Evolutionary conservation across 2,329 filamentous ascomycete genomes (phyloP).

Genomic region (Annulohypoxylon truncatum): DNA sequence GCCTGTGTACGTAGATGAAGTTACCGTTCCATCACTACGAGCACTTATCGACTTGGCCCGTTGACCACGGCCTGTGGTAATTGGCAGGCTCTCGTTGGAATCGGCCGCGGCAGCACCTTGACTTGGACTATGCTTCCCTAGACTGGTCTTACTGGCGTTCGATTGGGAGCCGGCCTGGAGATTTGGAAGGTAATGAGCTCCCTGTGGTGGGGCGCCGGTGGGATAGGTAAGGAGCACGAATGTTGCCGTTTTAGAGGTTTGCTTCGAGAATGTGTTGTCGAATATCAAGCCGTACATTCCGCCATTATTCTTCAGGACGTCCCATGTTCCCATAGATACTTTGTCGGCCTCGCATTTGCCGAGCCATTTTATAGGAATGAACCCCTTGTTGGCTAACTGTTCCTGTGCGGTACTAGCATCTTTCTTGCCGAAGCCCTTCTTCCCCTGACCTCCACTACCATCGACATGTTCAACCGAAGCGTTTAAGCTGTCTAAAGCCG

Average conservation of each 20-base stretch:
- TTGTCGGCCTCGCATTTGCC: constrained; percentile 98
- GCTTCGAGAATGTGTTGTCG: constrained; percentile 98
- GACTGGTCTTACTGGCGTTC: constrained; percentile 62
- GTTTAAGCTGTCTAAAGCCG: constrained; percentile 58
- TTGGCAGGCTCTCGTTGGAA: constrained; percentile 72
- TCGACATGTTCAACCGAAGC: constrained; percentile 61
- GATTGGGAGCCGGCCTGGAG: constrained; percentile 57
- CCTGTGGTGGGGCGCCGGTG: constrained; percentile 80
- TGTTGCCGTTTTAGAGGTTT: constrained; percentile 91
- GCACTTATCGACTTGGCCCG: constrained; percentile 63
- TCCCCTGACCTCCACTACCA: constrained; percentile 52
- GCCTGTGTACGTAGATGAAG: constrained; percentile 74
- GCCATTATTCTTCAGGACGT: constrained; percentile 77
- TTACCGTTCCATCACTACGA: constrained; percentile 60
- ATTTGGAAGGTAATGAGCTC: constrained; percentile 75
- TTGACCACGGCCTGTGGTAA: constrained; percentile 55
- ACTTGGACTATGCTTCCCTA: constrained; percentile 62
- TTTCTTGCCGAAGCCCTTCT: constrained; percentile 64
- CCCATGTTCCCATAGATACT: constrained; percentile 89
- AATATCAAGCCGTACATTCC: constrained; percentile 98
- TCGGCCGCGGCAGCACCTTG: constrained; percentile 60
- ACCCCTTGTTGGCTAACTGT: constrained; percentile 73
- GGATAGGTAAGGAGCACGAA: constrained; percentile 96
- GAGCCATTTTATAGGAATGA: constrained; percentile 82
- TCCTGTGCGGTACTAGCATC: constrained; percentile 71